Evolutionary conservation across 805 yeast genomes (phyloP).

Genomic region (Saccharomycopsis selenospora): DNA sequence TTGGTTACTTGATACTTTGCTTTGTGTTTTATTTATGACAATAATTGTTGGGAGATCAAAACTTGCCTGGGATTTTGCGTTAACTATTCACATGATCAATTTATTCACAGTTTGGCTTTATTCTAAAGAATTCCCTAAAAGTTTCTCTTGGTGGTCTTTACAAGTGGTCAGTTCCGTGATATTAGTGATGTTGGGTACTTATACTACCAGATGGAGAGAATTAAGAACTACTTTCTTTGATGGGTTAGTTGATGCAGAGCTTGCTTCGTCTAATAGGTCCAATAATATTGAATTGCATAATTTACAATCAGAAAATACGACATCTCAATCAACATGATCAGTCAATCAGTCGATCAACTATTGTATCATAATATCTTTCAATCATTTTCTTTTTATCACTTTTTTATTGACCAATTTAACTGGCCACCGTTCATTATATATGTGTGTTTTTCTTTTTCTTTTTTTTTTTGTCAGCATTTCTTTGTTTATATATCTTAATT

Average conservation of each 20-base stretch:
- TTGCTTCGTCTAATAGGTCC: slow-evolving; percentile 27
- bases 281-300: background rate
- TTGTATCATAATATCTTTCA: background rate
- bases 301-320: background rate
- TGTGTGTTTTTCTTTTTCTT: no score
- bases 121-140: slow-evolving; percentile 60
- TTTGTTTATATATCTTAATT: no score
- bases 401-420: no score
- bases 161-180: slow-evolving; percentile 62
- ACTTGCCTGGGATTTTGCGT: slow-evolving; percentile 91
- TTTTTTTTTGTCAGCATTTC: no score
- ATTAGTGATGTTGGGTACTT: slow-evolving; percentile 76
- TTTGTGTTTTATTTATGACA: slow-evolving; percentile 79
- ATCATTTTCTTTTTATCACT: no score
- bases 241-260: slow-evolving; percentile 59
- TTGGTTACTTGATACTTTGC: slow-evolving; percentile 78
- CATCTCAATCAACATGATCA: background rate
- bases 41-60: slow-evolving; percentile 87
- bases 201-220: slow-evolving; percentile 89
- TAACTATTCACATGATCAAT: slow-evolving; percentile 84
- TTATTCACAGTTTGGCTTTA: slow-evolving; percentile 60
- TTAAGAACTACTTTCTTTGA: slow-evolving; percentile 85
- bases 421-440: no score
- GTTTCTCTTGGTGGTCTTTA: slow-evolving; percentile 76
- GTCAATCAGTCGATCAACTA: background rate